These are phyloP conservation scores for Prunus padus DNA, from an alignment of 306 rosid genomes.

Conservation along the genomic window DNA sequence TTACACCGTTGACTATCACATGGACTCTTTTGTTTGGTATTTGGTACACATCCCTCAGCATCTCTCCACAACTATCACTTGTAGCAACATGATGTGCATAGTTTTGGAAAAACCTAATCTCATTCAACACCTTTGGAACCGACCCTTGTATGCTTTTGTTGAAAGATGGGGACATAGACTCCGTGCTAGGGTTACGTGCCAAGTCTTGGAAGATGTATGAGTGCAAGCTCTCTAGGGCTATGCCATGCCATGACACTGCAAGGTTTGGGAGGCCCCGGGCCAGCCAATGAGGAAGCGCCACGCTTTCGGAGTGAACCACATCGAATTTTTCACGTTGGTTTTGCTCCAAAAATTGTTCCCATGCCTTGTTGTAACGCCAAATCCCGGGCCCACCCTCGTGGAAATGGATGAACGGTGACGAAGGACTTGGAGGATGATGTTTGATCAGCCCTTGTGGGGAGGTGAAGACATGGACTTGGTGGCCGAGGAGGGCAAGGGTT, in stretches of 20 bases:
- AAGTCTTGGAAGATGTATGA: slow-evolving; percentile 81
- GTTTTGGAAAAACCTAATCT: slow-evolving; percentile 78
- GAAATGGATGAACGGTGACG: slow-evolving; percentile 62
- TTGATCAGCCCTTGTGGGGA: slow-evolving; percentile 39
- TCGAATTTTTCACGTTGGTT: slow-evolving; percentile 55
- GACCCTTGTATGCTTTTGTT: slow-evolving; percentile 60
- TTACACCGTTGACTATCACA: slow-evolving; percentile 87
- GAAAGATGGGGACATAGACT: slow-evolving; percentile 62
- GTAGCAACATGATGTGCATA: slow-evolving; percentile 86
- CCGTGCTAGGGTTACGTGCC: slow-evolving; percentile 38
- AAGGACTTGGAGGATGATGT: slow-evolving; percentile 29
- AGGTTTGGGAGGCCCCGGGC: slow-evolving; percentile 68
- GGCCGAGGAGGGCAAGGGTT: slow-evolving; percentile 74
- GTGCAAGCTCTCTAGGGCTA: slow-evolving; percentile 87
- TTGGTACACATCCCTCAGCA: slow-evolving; percentile 84
- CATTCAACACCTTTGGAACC: slow-evolving; percentile 73
- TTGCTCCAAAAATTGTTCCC: slow-evolving; percentile 71
- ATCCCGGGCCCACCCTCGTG: slow-evolving; percentile 83
- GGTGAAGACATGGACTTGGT: slow-evolving; percentile 80
- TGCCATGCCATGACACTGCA: slow-evolving; percentile 96
- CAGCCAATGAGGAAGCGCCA: slow-evolving; percentile 80
- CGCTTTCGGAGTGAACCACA: slow-evolving; percentile 92
- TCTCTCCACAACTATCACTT: slow-evolving; percentile 93
- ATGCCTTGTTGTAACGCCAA: slow-evolving; percentile 93
- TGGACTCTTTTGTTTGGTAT: slow-evolving; percentile 76